Conservation (phyloP, 2,329 filamentous ascomycete species). For the Xylaria sp. region DNA sequence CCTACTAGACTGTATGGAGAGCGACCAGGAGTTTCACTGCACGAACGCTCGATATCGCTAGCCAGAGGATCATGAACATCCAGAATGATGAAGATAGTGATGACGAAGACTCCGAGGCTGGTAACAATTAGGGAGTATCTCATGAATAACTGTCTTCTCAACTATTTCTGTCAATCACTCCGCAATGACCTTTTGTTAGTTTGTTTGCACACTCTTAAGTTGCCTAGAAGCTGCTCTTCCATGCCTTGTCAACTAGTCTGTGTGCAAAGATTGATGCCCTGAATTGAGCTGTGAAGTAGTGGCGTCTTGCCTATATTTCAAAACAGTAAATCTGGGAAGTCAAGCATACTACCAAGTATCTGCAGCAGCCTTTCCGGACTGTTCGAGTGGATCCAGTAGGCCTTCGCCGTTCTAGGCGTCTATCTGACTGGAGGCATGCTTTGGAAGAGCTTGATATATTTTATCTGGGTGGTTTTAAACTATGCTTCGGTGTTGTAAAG, state of each 20-base stretch:
- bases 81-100: constrained; percentile 60
- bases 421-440: constrained; percentile 39
- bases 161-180: constrained; percentile 15
- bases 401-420: constrained; percentile 40
- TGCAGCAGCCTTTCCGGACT: constrained; percentile 45
- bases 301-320: constrained; percentile 64
- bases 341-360: constrained; percentile 46
- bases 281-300: constrained; percentile 55
- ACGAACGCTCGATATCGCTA: constrained; percentile 77
- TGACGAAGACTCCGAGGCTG: constrained; percentile 40
- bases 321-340: constrained; percentile 52
- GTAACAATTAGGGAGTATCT: constrained; percentile 34
- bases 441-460: constrained; percentile 46
- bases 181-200: constrained; percentile 3
- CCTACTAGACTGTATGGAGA: constrained; percentile 81
- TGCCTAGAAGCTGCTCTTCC: constrained; percentile 80
- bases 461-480: background rate
- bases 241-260: constrained; percentile 96
- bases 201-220: constrained; percentile 92
- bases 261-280: constrained; percentile 82
- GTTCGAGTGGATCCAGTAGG: constrained; percentile 33
- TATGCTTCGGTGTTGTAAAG: background rate
- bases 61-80: constrained; percentile 87
- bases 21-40: constrained; percentile 79
- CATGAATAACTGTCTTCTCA: constrained; percentile 34